Conservation (phyloP, 2,329 filamentous ascomycete species). For the Colletotrichum agaves region DNA sequence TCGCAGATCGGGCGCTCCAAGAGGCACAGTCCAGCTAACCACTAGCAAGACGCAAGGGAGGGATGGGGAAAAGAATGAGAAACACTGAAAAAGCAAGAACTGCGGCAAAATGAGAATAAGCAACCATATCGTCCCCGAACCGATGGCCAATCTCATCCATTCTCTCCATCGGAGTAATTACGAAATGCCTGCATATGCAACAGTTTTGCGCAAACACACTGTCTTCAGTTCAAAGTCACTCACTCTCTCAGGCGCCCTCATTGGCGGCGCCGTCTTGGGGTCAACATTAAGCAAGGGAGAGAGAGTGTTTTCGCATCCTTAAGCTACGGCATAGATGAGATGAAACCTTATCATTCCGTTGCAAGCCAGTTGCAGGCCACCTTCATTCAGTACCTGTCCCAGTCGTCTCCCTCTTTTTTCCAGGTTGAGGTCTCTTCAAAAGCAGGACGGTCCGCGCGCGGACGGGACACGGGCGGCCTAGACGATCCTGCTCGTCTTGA, state of each 20-base stretch:
- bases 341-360: conserved; percentile 36
- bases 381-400: neutral
- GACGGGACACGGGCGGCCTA: conserved; percentile 23
- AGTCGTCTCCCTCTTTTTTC: neutral
- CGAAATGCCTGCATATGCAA: neutral
- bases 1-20: conserved; percentile 14
- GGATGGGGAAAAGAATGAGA: conserved; percentile 9
- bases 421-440: conserved; percentile 9
- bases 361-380: conserved; percentile 18
- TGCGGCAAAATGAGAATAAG: conserved; percentile 1
- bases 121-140: neutral
- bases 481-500: conserved; percentile 32
- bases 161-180: neutral
- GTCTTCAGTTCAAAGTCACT: conserved; percentile 23
- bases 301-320: conserved; percentile 3
- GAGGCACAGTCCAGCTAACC: neutral
- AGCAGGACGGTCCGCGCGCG: conserved; percentile 27
- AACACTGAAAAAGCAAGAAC: neutral
- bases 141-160: conserved; percentile 11
- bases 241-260: neutral
- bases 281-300: conserved; percentile 28
- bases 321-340: conserved; percentile 16
- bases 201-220: neutral
- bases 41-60: conserved; percentile 19
- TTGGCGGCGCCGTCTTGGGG: conserved; percentile 12